Evolutionary conservation across 148 eudicot genomes (phyloP).

Genomic region (Talinum fruticosum): DNA sequence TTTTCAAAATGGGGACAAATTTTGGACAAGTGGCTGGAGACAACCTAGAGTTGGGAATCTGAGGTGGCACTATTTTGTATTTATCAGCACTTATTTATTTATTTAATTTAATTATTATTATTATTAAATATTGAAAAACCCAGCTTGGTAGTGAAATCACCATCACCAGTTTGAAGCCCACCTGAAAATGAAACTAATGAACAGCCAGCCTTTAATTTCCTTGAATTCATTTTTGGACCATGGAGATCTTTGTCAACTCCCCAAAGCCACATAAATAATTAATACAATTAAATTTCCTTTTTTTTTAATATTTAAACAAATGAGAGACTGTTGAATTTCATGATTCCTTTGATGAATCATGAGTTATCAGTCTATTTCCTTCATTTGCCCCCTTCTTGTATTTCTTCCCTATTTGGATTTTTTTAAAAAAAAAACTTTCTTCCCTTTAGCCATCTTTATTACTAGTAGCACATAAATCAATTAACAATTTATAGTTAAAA

Average conservation of each 20-base stretch:
- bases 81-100: not conserved
- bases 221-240: not conserved
- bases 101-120: no score
- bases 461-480: no score
- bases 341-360: not conserved
- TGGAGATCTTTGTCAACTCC: not conserved
- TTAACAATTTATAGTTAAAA: no score
- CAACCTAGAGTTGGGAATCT: not conserved
- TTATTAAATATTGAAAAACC: no score
- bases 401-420: no score
- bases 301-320: no score
- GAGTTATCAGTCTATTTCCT: no score
- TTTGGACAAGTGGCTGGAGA: slow-evolving; percentile 1
- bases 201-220: not conserved
- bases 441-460: no score
- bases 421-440: no score
- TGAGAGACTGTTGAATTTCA: not conserved
- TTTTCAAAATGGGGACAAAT: not conserved
- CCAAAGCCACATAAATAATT: not conserved
- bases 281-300: not conserved
- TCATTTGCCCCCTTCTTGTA: no score
- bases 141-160: not conserved
- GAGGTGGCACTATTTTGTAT: not conserved
- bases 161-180: not conserved
- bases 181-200: not conserved